Conservation (phyloP, 768 basidiomycete genomes). For the Tricholoma terreum region DNA sequence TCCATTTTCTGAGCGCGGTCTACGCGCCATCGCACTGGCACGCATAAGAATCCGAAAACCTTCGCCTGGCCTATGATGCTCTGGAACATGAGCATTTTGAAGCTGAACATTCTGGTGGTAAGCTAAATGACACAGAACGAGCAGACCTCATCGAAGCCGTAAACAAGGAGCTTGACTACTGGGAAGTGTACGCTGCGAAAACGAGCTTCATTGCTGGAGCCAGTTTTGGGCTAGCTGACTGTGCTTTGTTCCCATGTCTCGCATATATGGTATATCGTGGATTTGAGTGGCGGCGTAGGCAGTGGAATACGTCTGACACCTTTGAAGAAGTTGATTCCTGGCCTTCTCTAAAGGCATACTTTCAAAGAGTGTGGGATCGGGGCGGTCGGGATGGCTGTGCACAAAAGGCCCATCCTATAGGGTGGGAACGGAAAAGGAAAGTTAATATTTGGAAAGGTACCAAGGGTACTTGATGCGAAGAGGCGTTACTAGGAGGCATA, state of each 20-base stretch:
- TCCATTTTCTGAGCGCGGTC: constrained; percentile 12
- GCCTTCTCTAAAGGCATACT: constrained; percentile 22
- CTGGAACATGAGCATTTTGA: constrained; percentile 25
- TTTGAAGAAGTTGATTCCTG: constrained; percentile 12
- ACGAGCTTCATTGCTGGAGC: constrained; percentile 22
- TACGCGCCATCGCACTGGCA: constrained; percentile 16
- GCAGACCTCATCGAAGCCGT: constrained; percentile 14
- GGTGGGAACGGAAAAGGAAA: constrained; percentile 20
- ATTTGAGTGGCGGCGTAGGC: constrained; percentile 18
- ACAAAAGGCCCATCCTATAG: constrained; percentile 21
- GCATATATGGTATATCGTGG: constrained; percentile 28
- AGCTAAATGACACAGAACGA: constrained; percentile 13
- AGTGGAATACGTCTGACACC: neutral
- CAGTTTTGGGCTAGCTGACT: constrained; percentile 24
- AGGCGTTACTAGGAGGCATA: too few relatives aligned
- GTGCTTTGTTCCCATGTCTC: constrained; percentile 26
- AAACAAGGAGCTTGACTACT: constrained; percentile 23
- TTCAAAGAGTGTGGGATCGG: constrained; percentile 19
- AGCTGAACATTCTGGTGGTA: constrained; percentile 12
- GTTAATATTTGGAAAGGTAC: constrained; percentile 20
- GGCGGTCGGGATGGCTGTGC: constrained; percentile 20
- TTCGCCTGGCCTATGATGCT: constrained; percentile 22
- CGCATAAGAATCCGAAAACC: constrained; percentile 28
- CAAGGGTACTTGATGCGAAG: constrained; percentile 9
- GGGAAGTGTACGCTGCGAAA: constrained; percentile 21